Conservation (phyloP, 108 stramenopile species). For the Asterionellopsis glacialis region DNA sequence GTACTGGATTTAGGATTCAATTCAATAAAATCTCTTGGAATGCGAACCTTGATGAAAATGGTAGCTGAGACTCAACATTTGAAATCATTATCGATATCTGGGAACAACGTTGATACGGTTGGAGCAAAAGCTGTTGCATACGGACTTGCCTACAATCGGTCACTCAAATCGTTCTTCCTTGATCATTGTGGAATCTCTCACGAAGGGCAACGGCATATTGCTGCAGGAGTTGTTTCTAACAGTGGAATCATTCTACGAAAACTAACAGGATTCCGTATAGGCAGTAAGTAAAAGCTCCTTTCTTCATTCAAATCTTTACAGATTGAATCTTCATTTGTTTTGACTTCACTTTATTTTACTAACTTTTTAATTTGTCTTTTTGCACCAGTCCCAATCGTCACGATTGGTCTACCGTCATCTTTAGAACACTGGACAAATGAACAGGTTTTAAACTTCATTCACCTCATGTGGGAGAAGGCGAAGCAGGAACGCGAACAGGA, state of each 20-base stretch:
- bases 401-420: slow-evolving; percentile 71
- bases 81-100: slow-evolving; percentile 60
- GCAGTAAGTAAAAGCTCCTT: slow-evolving; percentile 39
- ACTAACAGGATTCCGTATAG: slow-evolving; percentile 72
- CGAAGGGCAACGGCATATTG: slow-evolving; percentile 77
- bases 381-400: slow-evolving; percentile 46
- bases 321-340: background rate
- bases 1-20: slow-evolving; percentile 81
- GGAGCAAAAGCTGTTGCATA: slow-evolving; percentile 76
- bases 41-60: slow-evolving; percentile 73
- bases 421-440: slow-evolving; percentile 82
- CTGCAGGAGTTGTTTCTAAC: slow-evolving; percentile 81
- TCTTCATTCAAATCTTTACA: background rate
- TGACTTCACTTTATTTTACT: background rate
- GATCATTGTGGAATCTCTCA: slow-evolving; percentile 63
- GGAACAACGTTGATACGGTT: slow-evolving; percentile 64
- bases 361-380: background rate
- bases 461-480: slow-evolving; percentile 71
- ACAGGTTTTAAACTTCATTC: slow-evolving; percentile 81
- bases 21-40: slow-evolving; percentile 54
- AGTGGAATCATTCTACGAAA: slow-evolving; percentile 47
- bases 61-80: slow-evolving; percentile 60
- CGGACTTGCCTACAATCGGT: slow-evolving; percentile 74
- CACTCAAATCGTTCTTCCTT: slow-evolving; percentile 51
- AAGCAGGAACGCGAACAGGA: slow-evolving; percentile 5